A percentile compares a stretch with the other conserved stretches of the same genome.
Conservation (phyloP, 2,329 filamentous ascomycete species). For the Lasiodiplodia sp. region DNA sequence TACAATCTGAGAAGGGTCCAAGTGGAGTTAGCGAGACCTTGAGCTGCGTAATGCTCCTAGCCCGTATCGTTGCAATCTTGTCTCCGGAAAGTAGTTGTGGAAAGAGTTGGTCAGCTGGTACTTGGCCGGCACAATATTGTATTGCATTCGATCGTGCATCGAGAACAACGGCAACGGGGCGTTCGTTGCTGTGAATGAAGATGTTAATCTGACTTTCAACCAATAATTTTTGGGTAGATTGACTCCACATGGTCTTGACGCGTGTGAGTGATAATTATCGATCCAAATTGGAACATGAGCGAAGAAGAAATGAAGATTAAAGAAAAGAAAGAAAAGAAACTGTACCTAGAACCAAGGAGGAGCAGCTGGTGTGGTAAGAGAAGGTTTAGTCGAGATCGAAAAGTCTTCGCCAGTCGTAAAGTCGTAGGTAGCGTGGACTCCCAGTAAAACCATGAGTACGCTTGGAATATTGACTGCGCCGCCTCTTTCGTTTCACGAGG, state of each 20-base stretch:
- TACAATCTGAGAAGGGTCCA: not conserved
- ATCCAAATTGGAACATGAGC: not conserved
- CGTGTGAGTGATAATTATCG: not conserved
- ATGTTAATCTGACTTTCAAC: not conserved
- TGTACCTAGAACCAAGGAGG: not conserved
- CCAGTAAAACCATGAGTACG: not conserved
- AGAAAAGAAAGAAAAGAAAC: not conserved
- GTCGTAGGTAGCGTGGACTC: not conserved
- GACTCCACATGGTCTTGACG: not conserved
- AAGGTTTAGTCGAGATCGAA: not conserved
- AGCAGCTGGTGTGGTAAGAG: not conserved
- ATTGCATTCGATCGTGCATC: not conserved
- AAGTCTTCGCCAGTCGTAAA: not conserved
- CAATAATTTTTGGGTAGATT: not conserved
- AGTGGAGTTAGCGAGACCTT: not conserved
- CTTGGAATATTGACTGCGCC: not conserved
- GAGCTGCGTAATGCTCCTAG: not conserved
- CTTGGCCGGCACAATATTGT: not conserved
- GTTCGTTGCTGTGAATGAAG: constrained; percentile 4
- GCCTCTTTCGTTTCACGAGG: not conserved
- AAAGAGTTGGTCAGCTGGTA: constrained; percentile 2
- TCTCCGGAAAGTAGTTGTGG: not conserved
- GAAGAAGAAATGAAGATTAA: not conserved
- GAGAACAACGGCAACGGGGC: constrained; percentile 2
- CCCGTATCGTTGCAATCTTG: constrained; percentile 6